These are phyloP conservation scores for Solanum acaule DNA, from an alignment of 257 asterid species.

Conservation along the genomic window DNA sequence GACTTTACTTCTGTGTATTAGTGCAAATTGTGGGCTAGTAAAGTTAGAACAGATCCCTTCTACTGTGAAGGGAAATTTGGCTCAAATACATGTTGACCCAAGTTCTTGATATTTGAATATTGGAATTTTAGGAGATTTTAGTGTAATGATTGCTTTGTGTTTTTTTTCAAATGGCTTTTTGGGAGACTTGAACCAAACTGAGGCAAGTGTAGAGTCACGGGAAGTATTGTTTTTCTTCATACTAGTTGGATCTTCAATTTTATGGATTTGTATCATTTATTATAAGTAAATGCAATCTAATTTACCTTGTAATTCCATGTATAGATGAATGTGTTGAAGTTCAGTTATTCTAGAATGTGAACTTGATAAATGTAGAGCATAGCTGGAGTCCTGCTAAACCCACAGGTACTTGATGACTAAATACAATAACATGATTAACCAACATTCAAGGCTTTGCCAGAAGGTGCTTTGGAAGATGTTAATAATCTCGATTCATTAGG, in stretches of 20 bases:
- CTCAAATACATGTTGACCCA: not conserved
- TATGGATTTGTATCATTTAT: not conserved
- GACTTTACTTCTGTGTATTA: not conserved
- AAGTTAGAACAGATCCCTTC: not conserved
- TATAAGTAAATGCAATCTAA: not conserved
- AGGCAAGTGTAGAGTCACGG: not conserved
- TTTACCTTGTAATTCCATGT: not conserved
- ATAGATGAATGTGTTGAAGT: not conserved
- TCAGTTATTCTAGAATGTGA: not conserved
- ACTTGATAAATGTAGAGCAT: not conserved
- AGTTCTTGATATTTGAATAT: not conserved
- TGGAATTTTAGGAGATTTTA: not conserved
- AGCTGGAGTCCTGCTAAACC: not conserved
- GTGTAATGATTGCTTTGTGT: not conserved
- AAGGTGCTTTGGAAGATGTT: not conserved
- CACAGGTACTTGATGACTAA: not conserved
- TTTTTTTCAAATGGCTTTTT: not conserved
- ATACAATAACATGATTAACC: not conserved
- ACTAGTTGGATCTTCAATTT: not conserved
- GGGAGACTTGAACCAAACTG: not conserved
- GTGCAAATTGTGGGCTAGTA: not conserved
- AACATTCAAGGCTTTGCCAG: not conserved
- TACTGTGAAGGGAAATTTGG: not conserved
- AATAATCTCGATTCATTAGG: not conserved
- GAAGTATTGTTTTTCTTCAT: not conserved